Base-by-base conservation (phyloP, 441 rosid genomes). In the Gossypium davidsonii region DNA sequence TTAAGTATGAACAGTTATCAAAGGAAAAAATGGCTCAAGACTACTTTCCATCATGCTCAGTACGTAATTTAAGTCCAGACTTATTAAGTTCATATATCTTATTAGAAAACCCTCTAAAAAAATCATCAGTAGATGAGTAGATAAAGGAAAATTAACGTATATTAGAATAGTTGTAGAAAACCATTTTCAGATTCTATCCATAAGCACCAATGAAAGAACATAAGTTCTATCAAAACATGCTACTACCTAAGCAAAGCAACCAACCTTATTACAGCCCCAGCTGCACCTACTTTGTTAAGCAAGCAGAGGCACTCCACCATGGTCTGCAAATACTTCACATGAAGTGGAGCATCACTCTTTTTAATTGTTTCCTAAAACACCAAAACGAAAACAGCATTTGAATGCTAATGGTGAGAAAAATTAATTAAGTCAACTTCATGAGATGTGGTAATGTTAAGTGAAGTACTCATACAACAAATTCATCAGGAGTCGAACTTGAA, bases 281-380 rank as follows among this genome's bases (percentile, higher is more conserved):
- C 97, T 78, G 97, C 98, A 66, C 98, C 96, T 82, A 93, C 92
- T 87, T 96, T 96, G 31, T 96, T 91, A 78, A 96, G 97, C 94
- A 83, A 89, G 88, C 90, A 89, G 49, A 96, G 96, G 77, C 99
- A 93, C 88, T 96, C 97, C 78, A 96, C 93, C 96, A 93, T 77
- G 71, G 98, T 93, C 83, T 87, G 97, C 82, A 96, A 83, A 88
- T 96, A 96, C 88, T 96, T 96, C 72, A 96, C 91, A 76, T 93
- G 97, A 76, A 88, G 81, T 39, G 93, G 93, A 79, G 91, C 91
- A 82, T 93, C 92, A 77, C 96, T 93, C 85, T 96, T 96, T 86
- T 82, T 88, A 20, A 93, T 74, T 63, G 89, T 78, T 88, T 96
- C 99, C 99, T 96, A 81, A 39, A 86, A 68, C 60, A 67, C 72